Conservation (phyloP, 768 basidiomycete genomes). For the Phylloporus scabripes region DNA sequence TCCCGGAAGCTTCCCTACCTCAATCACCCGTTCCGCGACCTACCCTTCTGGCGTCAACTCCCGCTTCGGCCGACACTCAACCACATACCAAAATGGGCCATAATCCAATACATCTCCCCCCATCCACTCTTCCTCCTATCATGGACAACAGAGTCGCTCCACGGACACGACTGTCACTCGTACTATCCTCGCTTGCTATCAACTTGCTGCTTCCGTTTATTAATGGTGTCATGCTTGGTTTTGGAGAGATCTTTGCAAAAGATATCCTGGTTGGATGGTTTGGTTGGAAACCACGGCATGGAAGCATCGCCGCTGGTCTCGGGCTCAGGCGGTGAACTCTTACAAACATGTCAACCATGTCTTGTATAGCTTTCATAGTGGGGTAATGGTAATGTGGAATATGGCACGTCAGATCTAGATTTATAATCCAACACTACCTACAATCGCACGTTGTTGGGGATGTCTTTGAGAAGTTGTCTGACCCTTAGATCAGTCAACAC, state of each 20-base stretch:
- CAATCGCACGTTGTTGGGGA: slow-evolving; percentile 48
- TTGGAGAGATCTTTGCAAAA: slow-evolving; percentile 89
- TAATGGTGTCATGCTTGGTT: slow-evolving; percentile 95
- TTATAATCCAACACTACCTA: background rate
- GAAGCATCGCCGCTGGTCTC: slow-evolving; percentile 21
- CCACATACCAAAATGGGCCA: slow-evolving; percentile 19
- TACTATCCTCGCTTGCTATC: slow-evolving; percentile 72
- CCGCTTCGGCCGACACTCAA: slow-evolving; percentile 7
- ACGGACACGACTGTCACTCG: slow-evolving; percentile 61
- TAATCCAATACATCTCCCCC: slow-evolving; percentile 23
- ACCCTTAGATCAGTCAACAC: slow-evolving; percentile 57
- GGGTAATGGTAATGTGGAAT: too few species aligned
- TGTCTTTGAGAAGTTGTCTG: slow-evolving; percentile 50
- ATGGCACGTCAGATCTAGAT: background rate
- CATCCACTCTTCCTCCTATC: slow-evolving; percentile 60
- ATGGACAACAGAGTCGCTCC: slow-evolving; percentile 64
- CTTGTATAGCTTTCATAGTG: background rate
- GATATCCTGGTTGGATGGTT: slow-evolving; percentile 57
- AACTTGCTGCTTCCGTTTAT: slow-evolving; percentile 85
- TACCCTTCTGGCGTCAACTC: slow-evolving; percentile 15
- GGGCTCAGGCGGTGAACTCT: slow-evolving; percentile 15
- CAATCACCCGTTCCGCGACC: slow-evolving; percentile 37
- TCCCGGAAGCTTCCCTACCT: slow-evolving; percentile 57
- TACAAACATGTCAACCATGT: background rate
- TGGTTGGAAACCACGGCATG: slow-evolving; percentile 36